phyloP scores from a whole-genome alignment of 1,284 basidiomycete species.

The Irpex sp. region DNA sequence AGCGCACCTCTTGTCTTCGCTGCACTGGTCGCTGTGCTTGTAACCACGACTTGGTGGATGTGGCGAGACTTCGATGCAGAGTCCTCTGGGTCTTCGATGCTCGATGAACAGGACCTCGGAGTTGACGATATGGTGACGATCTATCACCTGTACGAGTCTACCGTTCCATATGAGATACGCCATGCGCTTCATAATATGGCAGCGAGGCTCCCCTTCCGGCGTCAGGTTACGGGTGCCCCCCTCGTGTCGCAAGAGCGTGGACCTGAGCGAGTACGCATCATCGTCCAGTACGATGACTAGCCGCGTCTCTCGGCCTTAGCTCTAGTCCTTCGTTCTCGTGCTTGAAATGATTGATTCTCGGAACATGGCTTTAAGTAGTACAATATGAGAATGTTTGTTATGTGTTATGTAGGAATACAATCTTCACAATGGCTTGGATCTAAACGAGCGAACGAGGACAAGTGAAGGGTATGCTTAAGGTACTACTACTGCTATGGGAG shows the following conservation, averaged over 20 bases:
- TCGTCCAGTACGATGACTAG: neutral
- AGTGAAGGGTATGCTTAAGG: neutral
- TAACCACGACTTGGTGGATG: neutral
- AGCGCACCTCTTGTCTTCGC: neutral
- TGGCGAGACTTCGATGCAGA: neutral
- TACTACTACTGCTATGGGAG: neutral
- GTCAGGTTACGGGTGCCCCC: neutral
- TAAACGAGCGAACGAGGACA: neutral
- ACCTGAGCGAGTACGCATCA: neutral
- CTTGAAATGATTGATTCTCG: neutral
- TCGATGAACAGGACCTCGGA: neutral
- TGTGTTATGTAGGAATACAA: neutral
- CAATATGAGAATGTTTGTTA: neutral
- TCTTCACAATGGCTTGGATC: neutral
- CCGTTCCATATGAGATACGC: neutral
- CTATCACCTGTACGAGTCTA: slow-evolving; percentile 3
- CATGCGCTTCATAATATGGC: neutral
- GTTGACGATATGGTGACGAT: slow-evolving; percentile 7
- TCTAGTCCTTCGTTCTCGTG: neutral
- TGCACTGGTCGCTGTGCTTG: neutral
- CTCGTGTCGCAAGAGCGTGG: neutral
- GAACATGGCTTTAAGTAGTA: neutral
- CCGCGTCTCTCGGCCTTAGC: neutral
- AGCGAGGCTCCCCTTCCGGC: neutral
- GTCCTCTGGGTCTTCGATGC: neutral